These are phyloP conservation scores for Citeromyces matritensis DNA, from an alignment of 805 yeast genomes.

Conservation along the genomic window DNA sequence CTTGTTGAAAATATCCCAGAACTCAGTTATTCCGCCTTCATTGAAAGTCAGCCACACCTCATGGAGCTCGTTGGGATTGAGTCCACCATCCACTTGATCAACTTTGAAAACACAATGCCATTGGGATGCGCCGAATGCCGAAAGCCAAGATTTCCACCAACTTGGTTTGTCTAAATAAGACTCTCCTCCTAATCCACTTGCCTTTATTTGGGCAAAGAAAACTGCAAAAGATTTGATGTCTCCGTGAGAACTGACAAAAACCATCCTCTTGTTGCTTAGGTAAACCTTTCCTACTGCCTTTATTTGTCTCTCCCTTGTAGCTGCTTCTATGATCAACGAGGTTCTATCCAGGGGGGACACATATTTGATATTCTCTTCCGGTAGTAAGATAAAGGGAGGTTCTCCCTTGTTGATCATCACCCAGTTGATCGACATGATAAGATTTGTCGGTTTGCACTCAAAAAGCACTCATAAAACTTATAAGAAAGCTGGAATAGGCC, in stretches of 20 bases:
- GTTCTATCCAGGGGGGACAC: slow-evolving; percentile 6
- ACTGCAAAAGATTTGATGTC: slow-evolving; percentile 26
- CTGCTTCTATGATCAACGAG: slow-evolving; percentile 5
- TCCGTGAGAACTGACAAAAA: slow-evolving; percentile 23
- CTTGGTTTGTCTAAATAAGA: too few species aligned
- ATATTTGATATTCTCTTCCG: slow-evolving; percentile 8
- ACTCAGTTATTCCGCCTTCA: slow-evolving; percentile 32
- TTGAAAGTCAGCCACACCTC: slow-evolving; percentile 21
- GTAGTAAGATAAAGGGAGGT: slow-evolving; percentile 9
- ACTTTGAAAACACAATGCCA: slow-evolving; percentile 26
- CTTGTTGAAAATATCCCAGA: slow-evolving; percentile 17
- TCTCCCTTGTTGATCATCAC: slow-evolving; percentile 7
- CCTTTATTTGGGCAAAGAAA: slow-evolving; percentile 13
- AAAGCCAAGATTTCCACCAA: slow-evolving; percentile 6
- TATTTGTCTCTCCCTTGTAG: slow-evolving; percentile 7
- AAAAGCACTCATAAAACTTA: too few species aligned
- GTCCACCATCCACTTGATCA: slow-evolving; percentile 14
- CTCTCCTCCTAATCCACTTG: slow-evolving; percentile 20
- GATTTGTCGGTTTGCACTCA: slow-evolving; percentile 3
- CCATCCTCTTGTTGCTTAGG: slow-evolving; percentile 24
- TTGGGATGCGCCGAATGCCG: slow-evolving; percentile 40
- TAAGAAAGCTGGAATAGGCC: too few species aligned
- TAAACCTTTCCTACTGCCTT: slow-evolving; percentile 18
- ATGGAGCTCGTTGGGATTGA: slow-evolving; percentile 20
- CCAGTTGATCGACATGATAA: slow-evolving; percentile 15